Percentiles rank a stretch among this genome's conserved stretches.
Conservation (phyloP, 2,329 filamentous ascomycete species). For the Stagonosporopsis rhizophila region DNA sequence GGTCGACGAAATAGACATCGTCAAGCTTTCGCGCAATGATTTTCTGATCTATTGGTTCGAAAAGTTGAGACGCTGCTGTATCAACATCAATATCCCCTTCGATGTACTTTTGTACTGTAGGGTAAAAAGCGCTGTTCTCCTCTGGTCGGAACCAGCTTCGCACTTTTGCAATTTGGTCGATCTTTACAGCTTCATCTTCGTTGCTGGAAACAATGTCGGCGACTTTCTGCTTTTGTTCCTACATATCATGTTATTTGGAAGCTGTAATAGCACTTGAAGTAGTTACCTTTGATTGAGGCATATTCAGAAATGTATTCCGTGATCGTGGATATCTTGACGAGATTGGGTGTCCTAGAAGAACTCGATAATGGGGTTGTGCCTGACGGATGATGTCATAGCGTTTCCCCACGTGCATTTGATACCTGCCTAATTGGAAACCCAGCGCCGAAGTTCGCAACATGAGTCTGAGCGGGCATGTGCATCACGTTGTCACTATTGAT, state of each 20-base stretch:
- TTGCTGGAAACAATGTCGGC: slow-evolving; percentile 26
- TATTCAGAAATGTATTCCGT: background rate
- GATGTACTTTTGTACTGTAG: slow-evolving; percentile 35
- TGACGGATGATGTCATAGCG: slow-evolving; percentile 12
- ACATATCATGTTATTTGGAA: slow-evolving; percentile 5
- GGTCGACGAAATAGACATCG: slow-evolving; percentile 30
- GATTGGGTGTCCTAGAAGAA: background rate
- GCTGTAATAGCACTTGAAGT: background rate
- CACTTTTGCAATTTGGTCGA: slow-evolving; percentile 41
- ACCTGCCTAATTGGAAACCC: slow-evolving; percentile 22
- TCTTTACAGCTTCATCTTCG: slow-evolving; percentile 25
- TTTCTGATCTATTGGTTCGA: slow-evolving; percentile 36
- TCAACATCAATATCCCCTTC: slow-evolving; percentile 22
- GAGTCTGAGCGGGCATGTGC: slow-evolving; percentile 9
- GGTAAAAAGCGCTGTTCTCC: slow-evolving; percentile 31
- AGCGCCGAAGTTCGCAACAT: slow-evolving; percentile 13
- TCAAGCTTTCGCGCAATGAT: slow-evolving; percentile 27
- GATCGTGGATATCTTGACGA: background rate
- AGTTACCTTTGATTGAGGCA: slow-evolving; percentile 9
- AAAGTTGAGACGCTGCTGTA: slow-evolving; percentile 27
- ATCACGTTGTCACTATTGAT: slow-evolving; percentile 8
- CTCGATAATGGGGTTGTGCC: slow-evolving; percentile 5
- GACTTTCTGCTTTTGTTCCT: slow-evolving; percentile 32
- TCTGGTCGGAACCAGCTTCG: slow-evolving; percentile 41
- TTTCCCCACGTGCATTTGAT: slow-evolving; percentile 15